Base-by-base conservation (phyloP, 2,329 filamentous ascomycete species). In the Aciculosporium take region DNA sequence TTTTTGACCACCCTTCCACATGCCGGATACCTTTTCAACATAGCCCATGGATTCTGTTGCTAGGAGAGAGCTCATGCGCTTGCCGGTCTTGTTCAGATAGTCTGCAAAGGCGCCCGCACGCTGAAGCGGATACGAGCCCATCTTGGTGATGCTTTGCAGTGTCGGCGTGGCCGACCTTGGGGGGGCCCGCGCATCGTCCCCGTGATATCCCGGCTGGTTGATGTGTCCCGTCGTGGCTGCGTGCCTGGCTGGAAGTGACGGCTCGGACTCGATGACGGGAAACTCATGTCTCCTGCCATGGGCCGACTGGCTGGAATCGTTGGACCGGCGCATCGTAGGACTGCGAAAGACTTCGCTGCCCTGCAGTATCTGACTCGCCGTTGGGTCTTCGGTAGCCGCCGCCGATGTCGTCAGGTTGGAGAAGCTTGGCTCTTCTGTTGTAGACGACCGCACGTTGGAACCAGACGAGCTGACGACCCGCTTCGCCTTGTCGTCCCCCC, bases 11-110 rank as follows among this genome's bases (percentile, higher is more conserved):
- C 91, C 91, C 50, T 87, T 84, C 78, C 91, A 91, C 84, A 96
- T 96, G 29, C 87, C 89, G 0, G 89, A 94, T 0, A 96, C 88
- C 59, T 95, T 96, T 55, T 93, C 88, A 25, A 94, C 81, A 56
- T 96, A 96, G 2, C 86, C 87, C 79, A 94, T 94, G 0, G 89
- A 93, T 58, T 95, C 88, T 0, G 81, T 85, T 6, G 89, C 84
- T 35, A 96, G 64, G 7, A 94, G 64, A 23, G 70, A 84, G 45
- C 84, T 85, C 78, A 96, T 84, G 27, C 78, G 77, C 50, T 84
- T 83, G 18, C 86, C 81, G 18, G 83, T 78, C 42, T 72, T 81
- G 54, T 83, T 84, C 39, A 95, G 67, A 55, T 87, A 94, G 36
- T 80, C 84, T 7, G 87, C 72, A 55, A 94, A 74, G 2, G 81